These are phyloP conservation scores for Claviceps africana DNA, from an alignment of 2,329 filamentous ascomycete genomes.

Conservation along the genomic window DNA sequence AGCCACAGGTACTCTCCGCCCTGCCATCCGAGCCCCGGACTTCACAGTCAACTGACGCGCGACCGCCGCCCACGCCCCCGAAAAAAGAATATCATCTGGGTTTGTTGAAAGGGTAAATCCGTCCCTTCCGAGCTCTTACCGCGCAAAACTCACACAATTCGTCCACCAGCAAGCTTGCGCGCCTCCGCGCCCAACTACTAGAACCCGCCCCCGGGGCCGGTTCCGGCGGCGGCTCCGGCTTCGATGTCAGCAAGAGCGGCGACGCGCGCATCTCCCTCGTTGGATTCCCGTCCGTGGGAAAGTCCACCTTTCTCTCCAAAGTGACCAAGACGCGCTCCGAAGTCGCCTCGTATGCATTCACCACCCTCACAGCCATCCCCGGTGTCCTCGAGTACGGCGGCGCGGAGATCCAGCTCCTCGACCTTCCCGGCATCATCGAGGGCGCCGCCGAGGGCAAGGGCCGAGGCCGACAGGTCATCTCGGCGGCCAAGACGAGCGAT, in stretches of 20 bases:
- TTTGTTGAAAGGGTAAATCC: constrained; percentile 76
- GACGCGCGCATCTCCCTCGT: constrained; percentile 95
- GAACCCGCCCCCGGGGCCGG: constrained; percentile 75
- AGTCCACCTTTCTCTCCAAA: constrained; percentile 97
- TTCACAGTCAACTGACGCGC: constrained; percentile 7
- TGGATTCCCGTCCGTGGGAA: constrained; percentile 96
- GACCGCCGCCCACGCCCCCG: background rate
- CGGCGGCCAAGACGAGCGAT: constrained; percentile 94
- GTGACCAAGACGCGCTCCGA: constrained; percentile 97
- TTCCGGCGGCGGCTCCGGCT: constrained; percentile 66
- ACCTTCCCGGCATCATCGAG: constrained; percentile 96
- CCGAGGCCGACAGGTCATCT: constrained; percentile 89
- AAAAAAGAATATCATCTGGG: constrained; percentile 86
- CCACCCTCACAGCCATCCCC: constrained; percentile 90
- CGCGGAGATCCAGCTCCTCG: constrained; percentile 93
- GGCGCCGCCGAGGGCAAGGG: constrained; percentile 93
- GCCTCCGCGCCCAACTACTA: constrained; percentile 82
- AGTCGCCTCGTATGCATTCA: constrained; percentile 93
- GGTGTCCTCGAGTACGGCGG: constrained; percentile 96
- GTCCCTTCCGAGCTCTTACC: constrained; percentile 21
- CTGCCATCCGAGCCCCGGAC: too few species aligned
- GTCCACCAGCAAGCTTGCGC: constrained; percentile 69
- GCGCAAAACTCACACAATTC: constrained; percentile 39
- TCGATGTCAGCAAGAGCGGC: constrained; percentile 89
- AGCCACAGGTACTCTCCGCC: constrained; percentile 64